Base-by-base conservation (phyloP, 345 rosid genomes). In the Microcos paniculata region DNA sequence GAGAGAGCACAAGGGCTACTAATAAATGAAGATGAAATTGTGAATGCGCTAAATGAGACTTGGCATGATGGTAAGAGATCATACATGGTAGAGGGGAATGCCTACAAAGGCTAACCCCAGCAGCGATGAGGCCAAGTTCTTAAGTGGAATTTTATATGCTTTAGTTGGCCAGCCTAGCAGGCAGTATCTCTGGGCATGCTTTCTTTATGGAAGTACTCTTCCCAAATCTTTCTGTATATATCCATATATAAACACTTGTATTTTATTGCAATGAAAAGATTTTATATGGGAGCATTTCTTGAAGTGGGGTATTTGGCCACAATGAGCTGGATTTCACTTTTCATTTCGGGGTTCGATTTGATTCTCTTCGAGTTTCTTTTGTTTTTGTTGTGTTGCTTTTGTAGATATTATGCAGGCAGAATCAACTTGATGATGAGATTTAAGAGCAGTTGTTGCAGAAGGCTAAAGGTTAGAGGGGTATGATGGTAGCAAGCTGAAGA, bases 41-140 rank as follows among this genome's bases (percentile, higher is more conserved):
- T 92, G 16, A 81, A 87, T 74, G 97, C 91, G 61, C 78, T 86
- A 45, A 92, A 94, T 83, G 97, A 94, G 85, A 90, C 94, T 1
- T 94, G 96, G 97, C 69, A 19, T 83, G 85, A 72, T 62, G 97
- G 97, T 4, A 94, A 90, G 82, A 84, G 97, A 76, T 76, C 76
- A 19, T 82, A 0, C 80, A 91, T 92, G 5, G 85, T n/a, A n/a
- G n/a, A 92, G 75, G 98, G 97, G 30, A 51, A 77, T 49, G 96
- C 98, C 3, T 92, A 87, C 72, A 90, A 91, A n/a, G 79, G 87
- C 92, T 23, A 85, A 94, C 43, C 89, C 93, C 2, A 86, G 71
- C 3, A 87, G 86, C 75, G 93, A 92, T 19, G 96, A 91, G 82
- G 94, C 97, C 49, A 94, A 94, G 84, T 86, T 94, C 73, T 92